These are phyloP conservation scores for Ramaria sp. DNA, from an alignment of 768 basidiomycete species.

Conservation along the genomic window DNA sequence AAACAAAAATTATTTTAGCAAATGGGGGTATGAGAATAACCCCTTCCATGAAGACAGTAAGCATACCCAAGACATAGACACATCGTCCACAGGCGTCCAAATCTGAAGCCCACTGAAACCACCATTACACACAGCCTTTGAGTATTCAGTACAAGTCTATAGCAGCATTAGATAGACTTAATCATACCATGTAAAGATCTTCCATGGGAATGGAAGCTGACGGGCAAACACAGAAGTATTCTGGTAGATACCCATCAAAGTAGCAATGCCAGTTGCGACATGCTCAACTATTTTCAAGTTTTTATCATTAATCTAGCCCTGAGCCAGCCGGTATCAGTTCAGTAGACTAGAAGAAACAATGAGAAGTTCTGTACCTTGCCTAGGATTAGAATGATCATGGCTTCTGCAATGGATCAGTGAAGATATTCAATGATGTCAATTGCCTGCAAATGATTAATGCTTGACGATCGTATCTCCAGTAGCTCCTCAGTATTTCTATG, in stretches of 20 bases:
- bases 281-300: constrained; percentile 18
- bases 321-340: not conserved
- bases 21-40: not conserved
- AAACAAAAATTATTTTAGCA: constrained; percentile 24
- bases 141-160: not conserved
- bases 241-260: constrained; percentile 21
- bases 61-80: constrained; percentile 20
- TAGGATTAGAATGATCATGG: constrained; percentile 21
- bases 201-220: constrained; percentile 18
- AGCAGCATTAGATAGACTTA: not conserved
- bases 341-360: not conserved
- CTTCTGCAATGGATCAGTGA: constrained; percentile 21
- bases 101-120: not conserved
- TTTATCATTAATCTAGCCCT: constrained; percentile 19
- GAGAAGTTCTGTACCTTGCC: constrained; percentile 16
- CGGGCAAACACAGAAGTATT: constrained; percentile 19
- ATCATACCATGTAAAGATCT: constrained; percentile 18
- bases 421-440: constrained; percentile 21
- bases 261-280: constrained; percentile 19
- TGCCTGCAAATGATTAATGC: not conserved
- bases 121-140: constrained; percentile 9
- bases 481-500: constrained; percentile 16
- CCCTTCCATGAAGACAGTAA: not conserved
- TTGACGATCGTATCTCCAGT: not conserved
- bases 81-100: constrained; percentile 15